phyloP scores from a whole-genome alignment of 2,329 filamentous ascomycete genomes.

The Onygena corvina region DNA sequence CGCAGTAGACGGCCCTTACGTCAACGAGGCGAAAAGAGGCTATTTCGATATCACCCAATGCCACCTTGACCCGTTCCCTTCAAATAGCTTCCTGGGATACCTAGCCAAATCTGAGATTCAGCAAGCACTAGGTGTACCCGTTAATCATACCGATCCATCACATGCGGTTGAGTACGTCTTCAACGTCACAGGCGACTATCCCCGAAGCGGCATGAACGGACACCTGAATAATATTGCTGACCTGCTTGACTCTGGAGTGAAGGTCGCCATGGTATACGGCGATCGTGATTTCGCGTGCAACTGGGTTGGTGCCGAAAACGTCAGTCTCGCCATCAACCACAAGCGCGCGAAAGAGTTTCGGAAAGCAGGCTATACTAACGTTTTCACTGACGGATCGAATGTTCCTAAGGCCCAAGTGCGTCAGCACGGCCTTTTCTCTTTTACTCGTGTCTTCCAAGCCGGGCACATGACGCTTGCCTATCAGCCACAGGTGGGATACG shows the following conservation, averaged over 20 bases:
- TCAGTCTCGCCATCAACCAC: constrained; percentile 50
- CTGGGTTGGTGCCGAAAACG: constrained; percentile 58
- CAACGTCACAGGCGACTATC: constrained; percentile 47
- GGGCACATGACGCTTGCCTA: constrained; percentile 43
- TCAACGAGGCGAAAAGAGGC: constrained; percentile 38
- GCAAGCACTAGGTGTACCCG: constrained; percentile 42
- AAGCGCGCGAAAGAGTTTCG: constrained; percentile 43
- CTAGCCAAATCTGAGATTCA: constrained; percentile 48
- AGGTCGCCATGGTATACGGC: constrained; percentile 60
- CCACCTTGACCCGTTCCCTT: constrained; percentile 41
- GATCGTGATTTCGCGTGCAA: constrained; percentile 48
- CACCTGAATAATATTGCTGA: constrained; percentile 48
- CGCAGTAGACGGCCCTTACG: constrained; percentile 40
- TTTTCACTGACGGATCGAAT: constrained; percentile 54
- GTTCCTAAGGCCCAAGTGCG: constrained; percentile 49
- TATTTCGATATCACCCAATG: constrained; percentile 48
- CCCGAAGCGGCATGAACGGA: constrained; percentile 41
- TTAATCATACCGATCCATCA: constrained; percentile 45
- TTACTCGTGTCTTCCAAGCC: constrained; percentile 47
- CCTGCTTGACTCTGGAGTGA: constrained; percentile 50
- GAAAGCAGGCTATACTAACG: constrained; percentile 57
- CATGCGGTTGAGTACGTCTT: constrained; percentile 37
- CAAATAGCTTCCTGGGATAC: constrained; percentile 43
- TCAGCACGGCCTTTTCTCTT: constrained; percentile 63
- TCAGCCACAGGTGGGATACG: constrained; percentile 43